phyloP scores from a whole-genome alignment of 805 yeast species.

The Yarrowia sp. region DNA sequence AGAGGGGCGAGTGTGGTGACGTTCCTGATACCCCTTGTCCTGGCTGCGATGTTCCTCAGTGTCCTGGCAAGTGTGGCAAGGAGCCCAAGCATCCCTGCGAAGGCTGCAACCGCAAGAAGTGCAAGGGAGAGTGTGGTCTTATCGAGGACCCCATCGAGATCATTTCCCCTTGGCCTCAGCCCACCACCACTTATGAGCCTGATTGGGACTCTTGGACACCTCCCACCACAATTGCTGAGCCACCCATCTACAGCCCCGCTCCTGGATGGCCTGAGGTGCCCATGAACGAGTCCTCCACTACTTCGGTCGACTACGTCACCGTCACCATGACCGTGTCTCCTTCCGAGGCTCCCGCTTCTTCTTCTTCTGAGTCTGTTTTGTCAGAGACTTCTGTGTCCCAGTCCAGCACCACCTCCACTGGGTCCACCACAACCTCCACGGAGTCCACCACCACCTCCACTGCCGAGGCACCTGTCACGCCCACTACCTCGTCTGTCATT shows the following conservation, averaged over 20 bases:
- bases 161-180: slow-evolving; percentile 26
- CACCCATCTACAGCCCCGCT: slow-evolving; percentile 23
- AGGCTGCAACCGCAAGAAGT: slow-evolving; percentile 32
- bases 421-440: neutral
- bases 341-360: neutral
- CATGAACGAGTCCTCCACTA: slow-evolving; percentile 1
- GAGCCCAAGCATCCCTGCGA: slow-evolving; percentile 30
- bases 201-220: slow-evolving; percentile 6
- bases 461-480: neutral
- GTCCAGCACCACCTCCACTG: neutral
- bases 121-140: slow-evolving; percentile 34
- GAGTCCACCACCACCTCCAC: neutral
- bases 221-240: slow-evolving; percentile 1
- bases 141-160: slow-evolving; percentile 33
- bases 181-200: slow-evolving; percentile 8
- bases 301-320: slow-evolving; percentile 20
- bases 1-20: slow-evolving; percentile 19
- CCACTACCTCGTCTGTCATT: neutral
- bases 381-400: neutral
- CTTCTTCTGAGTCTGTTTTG: neutral
- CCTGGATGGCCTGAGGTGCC: slow-evolving; percentile 34
- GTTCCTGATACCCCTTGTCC: slow-evolving; percentile 24
- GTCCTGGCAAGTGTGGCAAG: slow-evolving; percentile 34
- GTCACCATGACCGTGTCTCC: neutral
- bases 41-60: slow-evolving; percentile 11